These are phyloP conservation scores for Bacterosira constricta DNA, from an alignment of 108 stramenopile species.

Conservation along the genomic window DNA sequence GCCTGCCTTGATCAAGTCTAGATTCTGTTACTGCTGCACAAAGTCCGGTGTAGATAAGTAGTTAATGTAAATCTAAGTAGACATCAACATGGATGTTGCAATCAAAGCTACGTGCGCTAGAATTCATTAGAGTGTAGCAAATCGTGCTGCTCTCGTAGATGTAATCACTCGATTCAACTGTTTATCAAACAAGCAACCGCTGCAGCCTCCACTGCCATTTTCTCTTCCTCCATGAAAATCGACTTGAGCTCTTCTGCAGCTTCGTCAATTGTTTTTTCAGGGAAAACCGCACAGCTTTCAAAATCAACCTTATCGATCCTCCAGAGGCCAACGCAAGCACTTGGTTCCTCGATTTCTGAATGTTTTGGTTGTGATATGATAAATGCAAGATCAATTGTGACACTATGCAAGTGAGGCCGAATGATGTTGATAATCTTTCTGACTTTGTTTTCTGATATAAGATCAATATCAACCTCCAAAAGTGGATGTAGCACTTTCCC, in stretches of 20 bases:
- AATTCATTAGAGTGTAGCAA: no score
- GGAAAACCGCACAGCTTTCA: conserved; percentile 44
- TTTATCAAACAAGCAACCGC: background rate
- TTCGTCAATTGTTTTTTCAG: conserved; percentile 37
- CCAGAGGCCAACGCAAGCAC: conserved; percentile 59
- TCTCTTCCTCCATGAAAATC: background rate
- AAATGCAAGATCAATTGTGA: conserved; percentile 58
- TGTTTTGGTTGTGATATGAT: conserved; percentile 45
- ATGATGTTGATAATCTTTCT: conserved; percentile 52
- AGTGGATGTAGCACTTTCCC: conserved; percentile 21
- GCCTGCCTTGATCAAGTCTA: no score
- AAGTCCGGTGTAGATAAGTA: no score
- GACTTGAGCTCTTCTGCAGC: conserved; percentile 17
- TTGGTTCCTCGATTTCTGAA: conserved; percentile 40
- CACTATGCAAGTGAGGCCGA: conserved; percentile 45
- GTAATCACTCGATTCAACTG: no score
- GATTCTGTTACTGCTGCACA: no score
- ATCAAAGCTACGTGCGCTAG: background rate
- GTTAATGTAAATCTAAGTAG: no score
- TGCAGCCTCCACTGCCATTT: background rate
- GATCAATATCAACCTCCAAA: conserved; percentile 57
- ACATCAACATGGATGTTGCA: background rate
- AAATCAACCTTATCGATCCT: conserved; percentile 63
- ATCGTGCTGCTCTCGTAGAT: no score
- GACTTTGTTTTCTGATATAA: conserved; percentile 45